Evolutionary conservation across 805 yeast genomes (phyloP), one percentile per base, ranked within the genome.

Genomic region (Yueomyces sinensis): DNA sequence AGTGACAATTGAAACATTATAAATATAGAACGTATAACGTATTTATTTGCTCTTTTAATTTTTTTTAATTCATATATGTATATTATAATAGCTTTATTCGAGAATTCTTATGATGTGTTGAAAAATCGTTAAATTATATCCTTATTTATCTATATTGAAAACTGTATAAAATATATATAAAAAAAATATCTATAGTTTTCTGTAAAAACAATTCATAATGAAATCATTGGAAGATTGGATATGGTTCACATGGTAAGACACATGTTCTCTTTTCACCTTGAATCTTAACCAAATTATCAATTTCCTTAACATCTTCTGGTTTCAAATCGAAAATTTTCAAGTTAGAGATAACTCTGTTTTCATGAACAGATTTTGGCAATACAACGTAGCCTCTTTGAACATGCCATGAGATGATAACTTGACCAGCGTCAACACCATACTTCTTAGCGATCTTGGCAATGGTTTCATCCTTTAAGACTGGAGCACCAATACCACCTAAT

Each of bases 331-430:
- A 58, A 33, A 55, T 43, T 40, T 59, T 56, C 29, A 61, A 48
- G 47, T 66, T 65, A 16, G 58, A 44, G 19, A 54, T 50, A 33
- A 82, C 69, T 52, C 94, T 72, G 17, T 66, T 67, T n/a, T 70
- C 62, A 34, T 79, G 82, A 13, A 74, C 64, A 1, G 94, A 76
- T 59, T 87, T 72, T 31, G 91, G 84, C 32, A 82, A 56, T 2
- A 69, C 74, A 9, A 66, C 62, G 36, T 79, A 65, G 3, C 82
- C 86, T 29, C 72, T 64, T 40, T 68, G 61, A 17, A 78, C 66
- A 47, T 76, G 75, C 56, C 79, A 81, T 17, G 82, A 76, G 31
- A 68, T 63, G 14, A 73, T 61, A 9, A 83, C 65, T 42, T 72
- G 79, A 36, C 71, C 75, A 0, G 71, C 63, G 3, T 68, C 50